Percentiles rank a stretch among this genome's conserved stretches.
phyloP scores from a whole-genome alignment of 306 rosid species.

The Prunus kanzakura region DNA sequence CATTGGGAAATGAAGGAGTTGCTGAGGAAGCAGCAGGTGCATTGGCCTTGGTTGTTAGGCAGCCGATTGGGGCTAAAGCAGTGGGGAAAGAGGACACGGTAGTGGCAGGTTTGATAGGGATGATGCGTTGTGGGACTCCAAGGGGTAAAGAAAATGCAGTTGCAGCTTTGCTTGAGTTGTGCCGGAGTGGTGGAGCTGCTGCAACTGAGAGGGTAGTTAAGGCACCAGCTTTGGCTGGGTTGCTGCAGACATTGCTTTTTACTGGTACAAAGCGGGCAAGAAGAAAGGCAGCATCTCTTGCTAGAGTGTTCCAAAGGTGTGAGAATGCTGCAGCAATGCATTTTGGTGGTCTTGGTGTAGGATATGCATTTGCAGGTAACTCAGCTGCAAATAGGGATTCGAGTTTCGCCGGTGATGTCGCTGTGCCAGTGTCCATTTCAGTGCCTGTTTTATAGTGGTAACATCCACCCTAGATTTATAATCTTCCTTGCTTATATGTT shows the following conservation, averaged over 20 bases:
- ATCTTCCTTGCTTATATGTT: slow-evolving; percentile 22
- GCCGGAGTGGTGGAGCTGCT: slow-evolving; percentile 83
- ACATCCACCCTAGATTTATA: slow-evolving; percentile 13
- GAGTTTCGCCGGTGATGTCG: slow-evolving; percentile 65
- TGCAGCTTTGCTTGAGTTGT: slow-evolving; percentile 88
- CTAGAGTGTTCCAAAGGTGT: slow-evolving; percentile 82
- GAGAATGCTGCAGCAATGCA: slow-evolving; percentile 49
- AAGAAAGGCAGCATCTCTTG: slow-evolving; percentile 95
- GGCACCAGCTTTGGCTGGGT: slow-evolving; percentile 81
- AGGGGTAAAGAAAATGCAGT: slow-evolving; percentile 95
- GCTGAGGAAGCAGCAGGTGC: slow-evolving; percentile 96
- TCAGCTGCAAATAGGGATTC: slow-evolving; percentile 66
- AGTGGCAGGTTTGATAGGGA: slow-evolving; percentile 62
- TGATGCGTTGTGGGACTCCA: slow-evolving; percentile 93
- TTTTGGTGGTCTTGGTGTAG: slow-evolving; percentile 79
- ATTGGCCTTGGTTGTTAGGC: slow-evolving; percentile 80
- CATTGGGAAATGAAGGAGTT: slow-evolving; percentile 71
- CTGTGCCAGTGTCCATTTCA: slow-evolving; percentile 78
- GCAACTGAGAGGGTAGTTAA: slow-evolving; percentile 75
- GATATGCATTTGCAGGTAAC: slow-evolving; percentile 71
- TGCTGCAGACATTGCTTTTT: slow-evolving; percentile 75
- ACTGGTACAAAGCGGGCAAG: slow-evolving; percentile 94
- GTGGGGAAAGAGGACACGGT: slow-evolving; percentile 68
- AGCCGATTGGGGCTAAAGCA: slow-evolving; percentile 68
- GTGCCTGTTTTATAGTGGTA: slow-evolving; percentile 75